A percentile compares a stretch with the other conserved stretches of the same genome.
These are phyloP conservation scores for Melastoma candidum DNA, from an alignment of 441 rosid genomes.

Conservation along the genomic window DNA sequence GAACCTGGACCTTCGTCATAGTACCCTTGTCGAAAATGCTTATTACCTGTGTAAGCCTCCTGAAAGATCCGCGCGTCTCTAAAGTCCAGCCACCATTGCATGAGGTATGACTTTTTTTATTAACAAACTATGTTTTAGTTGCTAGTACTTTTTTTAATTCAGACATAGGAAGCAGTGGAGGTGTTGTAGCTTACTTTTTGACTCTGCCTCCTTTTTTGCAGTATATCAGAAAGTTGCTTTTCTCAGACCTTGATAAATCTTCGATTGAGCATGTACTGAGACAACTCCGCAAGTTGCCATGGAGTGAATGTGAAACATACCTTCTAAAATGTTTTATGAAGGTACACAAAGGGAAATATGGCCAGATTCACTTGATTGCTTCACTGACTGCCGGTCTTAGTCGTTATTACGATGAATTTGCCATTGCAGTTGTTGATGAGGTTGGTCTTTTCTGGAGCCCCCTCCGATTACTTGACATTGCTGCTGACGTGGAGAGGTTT, in stretches of 20 bases:
- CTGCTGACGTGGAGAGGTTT: too few species aligned
- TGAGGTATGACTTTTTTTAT: conserved; percentile 42
- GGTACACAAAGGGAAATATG: conserved; percentile 92
- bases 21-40: conserved; percentile 99
- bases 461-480: not conserved
- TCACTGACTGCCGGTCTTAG: conserved; percentile 97
- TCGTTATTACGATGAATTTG: conserved; percentile 96
- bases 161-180: not conserved
- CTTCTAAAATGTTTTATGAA: conserved; percentile 98
- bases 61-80: conserved; percentile 94
- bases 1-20: conserved; percentile 97
- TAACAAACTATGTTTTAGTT: conserved; percentile 1
- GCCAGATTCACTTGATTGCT: conserved; percentile 96
- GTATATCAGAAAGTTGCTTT: conserved; percentile 88
- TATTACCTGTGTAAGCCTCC: conserved; percentile 99
- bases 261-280: conserved; percentile 89
- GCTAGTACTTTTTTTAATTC: conserved; percentile 10
- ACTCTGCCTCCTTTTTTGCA: conserved; percentile 27
- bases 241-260: conserved; percentile 95
- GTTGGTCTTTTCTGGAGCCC: conserved; percentile 27
- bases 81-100: conserved; percentile 92
- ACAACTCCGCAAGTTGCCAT: conserved; percentile 97
- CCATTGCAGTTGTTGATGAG: conserved; percentile 99
- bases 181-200: not conserved
- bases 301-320: conserved; percentile 91